A percentile compares a stretch with the other conserved stretches of the same genome.
phyloP scores from a whole-genome alignment of 2,329 filamentous ascomycete species.

The Ramularia endophylla region DNA sequence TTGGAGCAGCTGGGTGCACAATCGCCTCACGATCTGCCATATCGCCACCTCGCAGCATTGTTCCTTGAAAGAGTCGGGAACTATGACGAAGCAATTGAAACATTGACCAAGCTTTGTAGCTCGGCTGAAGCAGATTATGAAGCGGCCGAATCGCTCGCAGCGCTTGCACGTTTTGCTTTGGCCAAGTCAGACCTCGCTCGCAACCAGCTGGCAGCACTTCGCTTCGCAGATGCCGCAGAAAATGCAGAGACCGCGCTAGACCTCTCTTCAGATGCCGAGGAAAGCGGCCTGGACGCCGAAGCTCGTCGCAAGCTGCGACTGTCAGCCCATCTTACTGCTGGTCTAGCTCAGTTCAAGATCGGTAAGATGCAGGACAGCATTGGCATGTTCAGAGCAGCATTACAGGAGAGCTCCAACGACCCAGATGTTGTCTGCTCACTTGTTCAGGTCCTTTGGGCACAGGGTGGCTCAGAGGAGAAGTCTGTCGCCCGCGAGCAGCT shows the following conservation, averaged over 20 bases:
- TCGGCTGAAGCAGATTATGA: conserved; percentile 78
- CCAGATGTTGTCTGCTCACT: conserved; percentile 83
- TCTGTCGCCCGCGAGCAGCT: conserved; percentile 72
- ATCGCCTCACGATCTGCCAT: conserved; percentile 62
- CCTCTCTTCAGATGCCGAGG: conserved; percentile 64
- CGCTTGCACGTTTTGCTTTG: conserved; percentile 71
- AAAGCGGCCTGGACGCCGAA: conserved; percentile 57
- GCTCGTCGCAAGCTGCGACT: conserved; percentile 66
- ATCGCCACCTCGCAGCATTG: conserved; percentile 71
- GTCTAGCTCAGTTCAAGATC: conserved; percentile 72
- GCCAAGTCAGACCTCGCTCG: conserved; percentile 83
- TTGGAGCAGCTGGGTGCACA: conserved; percentile 74
- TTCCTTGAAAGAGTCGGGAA: conserved; percentile 77
- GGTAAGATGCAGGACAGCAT: conserved; percentile 63
- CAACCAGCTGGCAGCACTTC: conserved; percentile 64
- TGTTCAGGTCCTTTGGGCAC: conserved; percentile 89
- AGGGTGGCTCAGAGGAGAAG: conserved; percentile 66
- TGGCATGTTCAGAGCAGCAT: conserved; percentile 69
- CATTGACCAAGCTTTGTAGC: conserved; percentile 61
- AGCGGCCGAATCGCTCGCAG: conserved; percentile 66
- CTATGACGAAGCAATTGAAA: conserved; percentile 55
- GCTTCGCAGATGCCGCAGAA: conserved; percentile 65
- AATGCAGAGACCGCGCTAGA: conserved; percentile 76
- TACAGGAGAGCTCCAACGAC: conserved; percentile 68
- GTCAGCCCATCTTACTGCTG: conserved; percentile 79